phyloP scores from a whole-genome alignment of 192 early-diverging fungal species.

The Obelidium mucronatum region DNA sequence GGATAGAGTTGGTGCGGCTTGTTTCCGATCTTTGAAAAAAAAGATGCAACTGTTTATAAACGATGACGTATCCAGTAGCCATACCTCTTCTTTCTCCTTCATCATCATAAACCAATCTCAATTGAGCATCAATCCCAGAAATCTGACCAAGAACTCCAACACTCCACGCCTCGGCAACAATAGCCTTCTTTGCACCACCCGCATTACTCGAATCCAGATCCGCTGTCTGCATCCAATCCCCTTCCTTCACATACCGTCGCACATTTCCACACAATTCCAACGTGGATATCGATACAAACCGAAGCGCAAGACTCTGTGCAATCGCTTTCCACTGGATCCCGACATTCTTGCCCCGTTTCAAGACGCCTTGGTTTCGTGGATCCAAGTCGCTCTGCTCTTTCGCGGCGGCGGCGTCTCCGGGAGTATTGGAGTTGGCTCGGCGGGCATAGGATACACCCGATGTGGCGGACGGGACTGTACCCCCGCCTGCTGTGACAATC shows the following conservation, averaged over 20 bases:
- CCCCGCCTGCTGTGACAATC: slow-evolving; percentile 37
- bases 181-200: too few relatives aligned
- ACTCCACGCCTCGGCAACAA: background rate
- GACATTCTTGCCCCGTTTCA: slow-evolving; percentile 17
- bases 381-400: slow-evolving; percentile 3
- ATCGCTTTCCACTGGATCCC: slow-evolving; percentile 14
- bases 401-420: background rate
- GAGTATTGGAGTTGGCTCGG: background rate
- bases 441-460: slow-evolving; percentile 16
- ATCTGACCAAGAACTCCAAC: background rate
- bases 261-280: slow-evolving; percentile 10
- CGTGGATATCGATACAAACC: slow-evolving; percentile 16
- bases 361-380: slow-evolving; percentile 9
- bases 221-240: slow-evolving; percentile 6
- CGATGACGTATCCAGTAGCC: background rate
- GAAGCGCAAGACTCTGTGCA: slow-evolving; percentile 24
- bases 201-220: background rate
- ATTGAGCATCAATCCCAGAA: slow-evolving; percentile 7
- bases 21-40: background rate
- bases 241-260: slow-evolving; percentile 5
- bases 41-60: too few relatives aligned
- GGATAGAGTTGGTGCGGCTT: too few relatives aligned
- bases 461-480: slow-evolving; percentile 8
- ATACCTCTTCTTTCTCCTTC: slow-evolving; percentile 3
- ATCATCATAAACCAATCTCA: slow-evolving; percentile 25